Conservation (phyloP, 805 yeast genomes). For the Torulaspora microellipsoides region DNA sequence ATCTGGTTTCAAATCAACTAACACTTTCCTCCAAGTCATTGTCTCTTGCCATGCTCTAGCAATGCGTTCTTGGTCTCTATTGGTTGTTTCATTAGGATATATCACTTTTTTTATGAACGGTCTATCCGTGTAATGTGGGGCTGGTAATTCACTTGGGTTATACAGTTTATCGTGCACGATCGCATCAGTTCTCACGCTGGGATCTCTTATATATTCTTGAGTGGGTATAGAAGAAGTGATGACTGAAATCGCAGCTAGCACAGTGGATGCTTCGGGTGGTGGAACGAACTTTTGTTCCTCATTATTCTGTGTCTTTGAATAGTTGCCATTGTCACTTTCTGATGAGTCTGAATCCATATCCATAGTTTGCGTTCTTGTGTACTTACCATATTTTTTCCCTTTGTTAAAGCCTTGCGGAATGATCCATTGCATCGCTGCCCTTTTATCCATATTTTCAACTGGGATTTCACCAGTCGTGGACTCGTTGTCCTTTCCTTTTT, state of each 20-base stretch:
- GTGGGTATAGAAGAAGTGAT: constrained; percentile 80
- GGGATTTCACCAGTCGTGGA: constrained; percentile 27
- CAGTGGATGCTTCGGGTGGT: constrained; percentile 70
- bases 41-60: constrained; percentile 85
- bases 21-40: constrained; percentile 86
- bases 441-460: constrained; percentile 23
- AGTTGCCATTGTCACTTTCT: constrained; percentile 12
- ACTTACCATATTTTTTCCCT: constrained; percentile 20
- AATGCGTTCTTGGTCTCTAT: constrained; percentile 54
- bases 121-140: constrained; percentile 37
- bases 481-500: constrained; percentile 14
- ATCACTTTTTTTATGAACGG: constrained; percentile 26
- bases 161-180: constrained; percentile 83
- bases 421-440: constrained; percentile 27
- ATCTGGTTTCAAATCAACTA: constrained; percentile 82
- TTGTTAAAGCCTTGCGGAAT: constrained; percentile 25
- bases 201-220: constrained; percentile 60
- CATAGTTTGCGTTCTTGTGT: constrained; percentile 25
- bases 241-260: constrained; percentile 73
- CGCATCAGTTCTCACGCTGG: constrained; percentile 55
- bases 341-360: constrained; percentile 9
- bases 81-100: constrained; percentile 31
- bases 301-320: constrained; percentile 1
- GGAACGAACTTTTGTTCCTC: constrained; percentile 33
- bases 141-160: constrained; percentile 60